Evolutionary conservation across 2,329 filamentous ascomycete species (phyloP).

Genomic region (Botrytis galanthina): DNA sequence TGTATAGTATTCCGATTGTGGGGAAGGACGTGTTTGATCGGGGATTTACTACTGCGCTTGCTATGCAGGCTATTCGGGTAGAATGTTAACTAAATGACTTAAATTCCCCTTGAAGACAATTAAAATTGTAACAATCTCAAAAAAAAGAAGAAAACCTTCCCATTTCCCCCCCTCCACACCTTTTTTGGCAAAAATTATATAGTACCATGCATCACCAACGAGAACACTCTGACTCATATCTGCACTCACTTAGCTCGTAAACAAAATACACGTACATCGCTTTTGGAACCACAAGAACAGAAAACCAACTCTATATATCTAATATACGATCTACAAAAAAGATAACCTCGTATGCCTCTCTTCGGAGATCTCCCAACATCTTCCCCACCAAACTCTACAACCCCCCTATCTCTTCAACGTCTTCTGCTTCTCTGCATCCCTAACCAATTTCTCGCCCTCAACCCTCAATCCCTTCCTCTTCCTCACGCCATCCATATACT

Average conservation of each 20-base stretch:
- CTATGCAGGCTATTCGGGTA: neutral
- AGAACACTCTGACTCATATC: neutral
- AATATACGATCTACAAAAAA: neutral
- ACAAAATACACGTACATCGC: neutral
- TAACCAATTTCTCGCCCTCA: slow-evolving; percentile 69
- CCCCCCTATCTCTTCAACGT: slow-evolving; percentile 56
- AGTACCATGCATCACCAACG: neutral
- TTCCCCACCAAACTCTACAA: neutral
- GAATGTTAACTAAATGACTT: too few species aligned
- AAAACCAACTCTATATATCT: neutral
- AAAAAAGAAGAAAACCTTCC: neutral
- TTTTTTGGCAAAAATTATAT: neutral
- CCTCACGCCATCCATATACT: slow-evolving; percentile 90
- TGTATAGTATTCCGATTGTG: neutral
- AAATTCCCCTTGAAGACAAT: too few species aligned
- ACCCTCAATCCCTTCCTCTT: slow-evolving; percentile 85
- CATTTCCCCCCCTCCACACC: too few species aligned
- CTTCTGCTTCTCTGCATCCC: slow-evolving; percentile 90
- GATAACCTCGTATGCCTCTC: neutral
- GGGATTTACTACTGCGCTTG: neutral
- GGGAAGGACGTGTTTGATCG: neutral
- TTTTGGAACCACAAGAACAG: neutral
- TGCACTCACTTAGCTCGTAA: neutral
- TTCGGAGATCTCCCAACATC: neutral
- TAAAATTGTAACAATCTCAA: too few species aligned